These are phyloP conservation scores for Vinca major DNA, from an alignment of 305 asterid species.

Conservation along the genomic window DNA sequence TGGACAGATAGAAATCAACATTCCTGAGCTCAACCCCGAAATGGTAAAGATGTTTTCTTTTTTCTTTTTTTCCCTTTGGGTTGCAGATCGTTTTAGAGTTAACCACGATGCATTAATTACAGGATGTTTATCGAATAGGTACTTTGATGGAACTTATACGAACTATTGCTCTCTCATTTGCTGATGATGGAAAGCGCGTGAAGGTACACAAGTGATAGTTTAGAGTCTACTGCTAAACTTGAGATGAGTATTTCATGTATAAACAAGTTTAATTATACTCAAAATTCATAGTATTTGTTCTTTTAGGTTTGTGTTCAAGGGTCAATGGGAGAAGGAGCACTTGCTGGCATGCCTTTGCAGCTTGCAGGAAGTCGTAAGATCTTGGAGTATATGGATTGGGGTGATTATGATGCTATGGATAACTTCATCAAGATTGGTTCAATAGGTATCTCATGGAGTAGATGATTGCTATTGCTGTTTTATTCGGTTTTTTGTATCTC, in stretches of 20 bases:
- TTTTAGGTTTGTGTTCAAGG: constrained; percentile 92
- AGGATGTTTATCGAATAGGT: constrained; percentile 99
- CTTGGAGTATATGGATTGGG: constrained; percentile 98
- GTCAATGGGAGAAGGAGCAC: constrained; percentile 89
- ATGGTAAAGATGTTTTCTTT: constrained; percentile 44
- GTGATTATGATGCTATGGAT: constrained; percentile 71
- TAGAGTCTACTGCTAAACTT: not conserved
- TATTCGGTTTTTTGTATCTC: not conserved
- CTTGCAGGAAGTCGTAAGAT: constrained; percentile 86
- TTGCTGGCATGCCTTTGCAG: constrained; percentile 96
- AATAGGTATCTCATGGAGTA: constrained; percentile 42
- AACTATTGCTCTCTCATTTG: constrained; percentile 72
- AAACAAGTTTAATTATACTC: constrained; percentile 6
- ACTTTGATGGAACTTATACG: constrained; percentile 92
- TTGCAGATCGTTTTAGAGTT: constrained; percentile 21
- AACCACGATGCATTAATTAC: constrained; percentile 37
- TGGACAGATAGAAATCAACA: constrained; percentile 68
- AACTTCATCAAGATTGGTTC: constrained; percentile 76
- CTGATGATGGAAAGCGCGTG: constrained; percentile 87
- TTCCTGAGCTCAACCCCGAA: constrained; percentile 92
- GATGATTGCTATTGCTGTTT: constrained; percentile 10
- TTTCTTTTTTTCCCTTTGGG: not conserved
- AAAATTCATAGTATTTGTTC: constrained; percentile 15
- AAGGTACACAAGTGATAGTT: constrained; percentile 37
- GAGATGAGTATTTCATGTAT: not conserved